These are phyloP conservation scores for Ramaria sp. DNA, from an alignment of 768 basidiomycete species.

Conservation along the genomic window DNA sequence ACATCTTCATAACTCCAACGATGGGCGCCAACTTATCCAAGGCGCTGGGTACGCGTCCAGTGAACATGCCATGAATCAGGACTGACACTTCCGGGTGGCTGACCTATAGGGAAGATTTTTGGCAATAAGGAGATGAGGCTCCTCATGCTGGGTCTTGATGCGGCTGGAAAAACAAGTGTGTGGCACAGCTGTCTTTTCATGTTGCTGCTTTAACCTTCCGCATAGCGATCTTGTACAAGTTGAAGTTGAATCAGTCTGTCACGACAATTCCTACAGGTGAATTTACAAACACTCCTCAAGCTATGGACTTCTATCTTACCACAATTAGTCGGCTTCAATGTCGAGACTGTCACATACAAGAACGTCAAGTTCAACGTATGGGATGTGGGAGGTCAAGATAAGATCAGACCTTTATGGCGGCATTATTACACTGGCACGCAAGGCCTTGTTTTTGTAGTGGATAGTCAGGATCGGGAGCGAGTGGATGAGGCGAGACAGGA, in stretches of 20 bases:
- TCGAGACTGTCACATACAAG: conserved; percentile 98
- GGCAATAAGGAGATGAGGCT: conserved; percentile 99
- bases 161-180: conserved; percentile 97
- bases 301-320: neutral
- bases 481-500: conserved; percentile 96
- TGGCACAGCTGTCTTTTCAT: conserved; percentile 13
- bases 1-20: conserved; percentile 15
- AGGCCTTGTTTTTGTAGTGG: conserved; percentile 96
- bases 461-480: conserved; percentile 90
- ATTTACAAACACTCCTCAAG: conserved; percentile 14
- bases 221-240: conserved; percentile 94
- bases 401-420: conserved; percentile 96
- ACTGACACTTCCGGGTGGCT: conserved; percentile 9
- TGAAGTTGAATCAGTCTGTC: conserved; percentile 97
- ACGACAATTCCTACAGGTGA: conserved; percentile 95
- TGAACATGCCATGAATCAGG: conserved; percentile 4
- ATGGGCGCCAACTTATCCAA: conserved; percentile 89
- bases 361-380: conserved; percentile 93
- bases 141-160: conserved; percentile 94
- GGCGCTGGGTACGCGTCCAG: conserved; percentile 46
- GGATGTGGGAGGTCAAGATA: conserved; percentile 99
- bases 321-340: conserved; percentile 86
- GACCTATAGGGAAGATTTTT: conserved; percentile 69
- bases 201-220: conserved; percentile 9
- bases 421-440: conserved; percentile 99